These are phyloP conservation scores for Oligophagozyma castellii DNA, from an alignment of 1,139 yeast species.

Conservation along the genomic window DNA sequence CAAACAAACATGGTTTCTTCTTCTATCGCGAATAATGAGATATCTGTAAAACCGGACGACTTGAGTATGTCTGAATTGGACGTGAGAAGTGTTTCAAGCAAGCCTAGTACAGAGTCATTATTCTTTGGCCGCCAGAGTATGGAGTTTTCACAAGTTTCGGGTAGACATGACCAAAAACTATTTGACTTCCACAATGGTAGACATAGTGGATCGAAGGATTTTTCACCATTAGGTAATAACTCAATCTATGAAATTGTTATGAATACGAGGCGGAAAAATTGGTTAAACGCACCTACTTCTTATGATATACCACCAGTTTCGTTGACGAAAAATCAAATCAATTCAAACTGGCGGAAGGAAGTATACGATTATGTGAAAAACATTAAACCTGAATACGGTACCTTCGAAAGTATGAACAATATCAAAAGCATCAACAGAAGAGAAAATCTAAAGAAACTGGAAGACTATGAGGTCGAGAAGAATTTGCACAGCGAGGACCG, in stretches of 20 bases:
- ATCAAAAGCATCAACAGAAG: conserved; percentile 28
- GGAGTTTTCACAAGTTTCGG: too few relatives aligned
- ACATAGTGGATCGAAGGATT: conserved; percentile 21
- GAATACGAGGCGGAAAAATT: conserved; percentile 25
- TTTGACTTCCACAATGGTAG: conserved; percentile 12
- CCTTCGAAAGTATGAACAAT: conserved; percentile 29
- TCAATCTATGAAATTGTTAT: conserved; percentile 60
- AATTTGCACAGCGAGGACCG: conserved; percentile 5
- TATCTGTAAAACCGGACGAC: too few relatives aligned
- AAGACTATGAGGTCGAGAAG: conserved; percentile 10
- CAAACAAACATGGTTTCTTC: too few relatives aligned
- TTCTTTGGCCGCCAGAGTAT: too few relatives aligned
- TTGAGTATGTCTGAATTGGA: too few relatives aligned
- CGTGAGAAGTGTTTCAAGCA: too few relatives aligned
- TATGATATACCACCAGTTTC: conserved; percentile 78
- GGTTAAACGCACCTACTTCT: conserved; percentile 54
- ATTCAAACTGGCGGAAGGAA: conserved; percentile 35
- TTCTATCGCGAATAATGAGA: too few relatives aligned
- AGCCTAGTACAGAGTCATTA: too few relatives aligned
- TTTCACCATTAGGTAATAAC: conserved; percentile 64
- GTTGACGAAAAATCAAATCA: conserved; percentile 42
- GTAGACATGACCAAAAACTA: too few relatives aligned
- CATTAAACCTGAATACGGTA: conserved; percentile 40
- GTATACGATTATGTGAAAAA: conserved; percentile 36
- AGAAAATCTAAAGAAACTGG: conserved; percentile 24